Base-by-base conservation (phyloP, 805 yeast species). In the Metschnikowia vanudenii region DNA sequence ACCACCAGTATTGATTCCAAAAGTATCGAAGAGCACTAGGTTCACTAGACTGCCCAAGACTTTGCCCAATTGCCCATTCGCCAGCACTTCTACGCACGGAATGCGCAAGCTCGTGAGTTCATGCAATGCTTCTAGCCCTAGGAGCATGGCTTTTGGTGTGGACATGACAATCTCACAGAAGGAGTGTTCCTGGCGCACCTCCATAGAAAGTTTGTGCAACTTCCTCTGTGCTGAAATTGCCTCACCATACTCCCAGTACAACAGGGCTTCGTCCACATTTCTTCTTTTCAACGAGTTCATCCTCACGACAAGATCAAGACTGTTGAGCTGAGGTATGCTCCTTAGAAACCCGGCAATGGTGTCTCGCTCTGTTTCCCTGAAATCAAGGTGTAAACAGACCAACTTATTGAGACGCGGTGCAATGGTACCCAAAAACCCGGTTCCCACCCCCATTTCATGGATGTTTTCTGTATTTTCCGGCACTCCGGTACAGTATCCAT, bases 1-100 rank as follows among this genome's bases (percentile, higher is more conserved):
- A n/a, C n/a, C 80, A 1, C 81, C 78, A 0, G 83, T 74, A 19
- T 73, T 69, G 16, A 73, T 57, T 0, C 83, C 84, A 42, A 74
- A 69, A 2, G 80, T 59, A 58, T 78, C 77, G 8, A 80, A 55
- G 28, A 58, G 64, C 14, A 53, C 42, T 34, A 77, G 53, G 1
- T 51, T 45, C 2, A 58, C 54, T 4, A 74, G 55, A 1, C 39
- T 24, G 3, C 49, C 32, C 0, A 68, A 55, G 22, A 78, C 59
- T 2, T 39, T 29, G 6, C 57, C 41, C 14, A 63, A 52, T 11
- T 52, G 55, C 28, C 4, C 19, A 3, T 14, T 8, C 3, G 40
- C 37, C 26, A 29, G 46, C 13, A 12, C 17, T 3, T 46, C 43
- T n/a, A 39, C 45, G n/a, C 65, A 60, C 57, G 73, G 75, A 13